Percentiles rank a stretch among this genome's conserved stretches.
Conservation (phyloP, 2,329 filamentous ascomycete species). For the Aspergillus novoparasiticus region DNA sequence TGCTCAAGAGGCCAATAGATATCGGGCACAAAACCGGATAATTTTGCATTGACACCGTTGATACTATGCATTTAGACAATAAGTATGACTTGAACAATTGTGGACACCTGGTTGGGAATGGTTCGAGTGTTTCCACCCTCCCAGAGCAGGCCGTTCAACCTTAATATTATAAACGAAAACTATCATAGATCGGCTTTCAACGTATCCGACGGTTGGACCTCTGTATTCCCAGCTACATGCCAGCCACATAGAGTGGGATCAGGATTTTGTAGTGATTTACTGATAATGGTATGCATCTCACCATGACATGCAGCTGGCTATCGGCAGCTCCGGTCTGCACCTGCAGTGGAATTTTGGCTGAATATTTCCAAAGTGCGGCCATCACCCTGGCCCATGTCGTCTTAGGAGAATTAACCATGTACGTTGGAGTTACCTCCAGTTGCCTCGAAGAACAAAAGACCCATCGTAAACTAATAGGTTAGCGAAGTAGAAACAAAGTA, state of each 20-base stretch:
- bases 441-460: background rate
- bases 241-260: background rate
- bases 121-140: background rate
- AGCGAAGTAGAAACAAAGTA: background rate
- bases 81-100: background rate
- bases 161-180: background rate
- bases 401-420: background rate
- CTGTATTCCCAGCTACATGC: background rate
- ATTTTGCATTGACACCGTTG: background rate
- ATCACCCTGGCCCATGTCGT: background rate
- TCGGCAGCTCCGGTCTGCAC: slow-evolving; percentile 1
- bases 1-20: background rate
- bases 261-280: background rate
- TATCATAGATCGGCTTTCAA: background rate
- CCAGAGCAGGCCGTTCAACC: background rate
- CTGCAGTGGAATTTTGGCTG: background rate
- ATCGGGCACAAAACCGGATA: background rate
- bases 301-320: slow-evolving; percentile 2
- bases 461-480: background rate
- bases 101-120: background rate
- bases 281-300: background rate
- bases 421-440: background rate
- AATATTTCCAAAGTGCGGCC: background rate
- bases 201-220: background rate
- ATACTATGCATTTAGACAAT: background rate